These are phyloP conservation scores for Pseudomassariella vexata DNA, from an alignment of 2,329 filamentous ascomycete species.

Conservation along the genomic window DNA sequence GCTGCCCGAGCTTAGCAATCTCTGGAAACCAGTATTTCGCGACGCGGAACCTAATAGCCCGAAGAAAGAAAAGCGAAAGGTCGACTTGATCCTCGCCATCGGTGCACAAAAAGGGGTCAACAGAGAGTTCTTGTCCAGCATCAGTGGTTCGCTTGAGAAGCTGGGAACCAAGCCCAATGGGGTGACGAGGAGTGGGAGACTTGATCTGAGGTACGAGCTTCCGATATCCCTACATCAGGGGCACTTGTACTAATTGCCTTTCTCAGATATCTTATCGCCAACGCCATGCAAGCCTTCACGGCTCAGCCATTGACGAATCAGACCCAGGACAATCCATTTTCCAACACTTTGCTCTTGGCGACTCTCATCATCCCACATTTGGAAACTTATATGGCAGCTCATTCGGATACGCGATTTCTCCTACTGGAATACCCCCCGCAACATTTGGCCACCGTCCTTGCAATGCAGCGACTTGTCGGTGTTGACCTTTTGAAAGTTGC, in stretches of 20 bases:
- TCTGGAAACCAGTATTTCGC: slow-evolving; percentile 49
- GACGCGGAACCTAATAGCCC: slow-evolving; percentile 25
- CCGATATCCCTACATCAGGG: not conserved
- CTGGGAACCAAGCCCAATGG: slow-evolving; percentile 46
- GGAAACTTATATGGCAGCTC: slow-evolving; percentile 51
- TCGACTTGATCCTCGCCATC: slow-evolving; percentile 56
- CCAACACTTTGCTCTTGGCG: slow-evolving; percentile 48
- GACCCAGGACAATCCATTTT: slow-evolving; percentile 47
- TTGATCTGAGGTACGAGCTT: slow-evolving; percentile 50
- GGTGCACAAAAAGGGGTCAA: slow-evolving; percentile 51
- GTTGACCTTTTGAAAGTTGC: slow-evolving; percentile 52
- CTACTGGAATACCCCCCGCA: slow-evolving; percentile 53
- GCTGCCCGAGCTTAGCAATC: slow-evolving; percentile 40
- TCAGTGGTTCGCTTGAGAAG: slow-evolving; percentile 48
- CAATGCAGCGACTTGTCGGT: slow-evolving; percentile 52
- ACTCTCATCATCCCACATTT: slow-evolving; percentile 55
- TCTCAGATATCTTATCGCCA: slow-evolving; percentile 52
- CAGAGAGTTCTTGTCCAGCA: slow-evolving; percentile 39
- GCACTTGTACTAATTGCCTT: not conserved
- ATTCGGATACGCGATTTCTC: slow-evolving; percentile 48
- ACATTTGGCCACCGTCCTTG: slow-evolving; percentile 50
- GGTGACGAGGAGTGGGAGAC: slow-evolving; percentile 43
- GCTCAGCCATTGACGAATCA: slow-evolving; percentile 44
- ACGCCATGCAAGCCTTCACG: slow-evolving; percentile 53
- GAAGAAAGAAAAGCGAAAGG: slow-evolving; percentile 28